Conservation (phyloP, 2,329 filamentous ascomycete species). For the Paramyrothecium roridum region DNA sequence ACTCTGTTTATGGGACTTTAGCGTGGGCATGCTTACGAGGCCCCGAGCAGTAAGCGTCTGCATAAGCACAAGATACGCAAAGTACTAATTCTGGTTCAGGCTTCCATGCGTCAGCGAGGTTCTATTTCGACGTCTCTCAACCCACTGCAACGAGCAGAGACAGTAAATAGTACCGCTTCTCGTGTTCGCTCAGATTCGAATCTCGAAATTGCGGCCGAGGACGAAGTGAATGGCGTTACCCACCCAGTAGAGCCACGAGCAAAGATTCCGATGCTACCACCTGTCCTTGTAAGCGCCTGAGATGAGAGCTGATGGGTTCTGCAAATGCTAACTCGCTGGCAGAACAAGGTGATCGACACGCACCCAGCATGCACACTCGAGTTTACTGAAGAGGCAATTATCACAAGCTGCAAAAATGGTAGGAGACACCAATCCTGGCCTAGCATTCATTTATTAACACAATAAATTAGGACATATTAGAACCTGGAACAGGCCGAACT, state of each 20-base stretch:
- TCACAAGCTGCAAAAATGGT: constrained; percentile 91
- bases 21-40: constrained; percentile 89
- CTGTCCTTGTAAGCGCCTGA: constrained; percentile 68
- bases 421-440: constrained; percentile 29
- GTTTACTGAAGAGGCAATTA: constrained; percentile 91
- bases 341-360: constrained; percentile 80
- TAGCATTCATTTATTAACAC: neutral
- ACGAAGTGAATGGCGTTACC: constrained; percentile 59
- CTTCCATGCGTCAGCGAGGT: constrained; percentile 38
- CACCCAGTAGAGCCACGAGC: constrained; percentile 85
- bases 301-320: neutral
- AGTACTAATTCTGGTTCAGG: constrained; percentile 7
- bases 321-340: constrained; percentile 3
- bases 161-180: constrained; percentile 54
- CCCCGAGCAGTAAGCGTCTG: constrained; percentile 70
- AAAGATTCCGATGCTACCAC: constrained; percentile 80
- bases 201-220: constrained; percentile 41
- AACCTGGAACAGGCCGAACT: neutral
- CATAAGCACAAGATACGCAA: constrained; percentile 8
- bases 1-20: constrained; percentile 94
- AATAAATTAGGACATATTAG: constrained; percentile 2
- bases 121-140: constrained; percentile 50
- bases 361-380: constrained; percentile 87
- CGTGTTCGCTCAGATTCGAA: constrained; percentile 71
- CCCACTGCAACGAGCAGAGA: constrained; percentile 55